Evolutionary conservation across 768 basidiomycete genomes (phyloP), one percentile per base, ranked within the genome.

Genomic region (Serendipita sp.): DNA sequence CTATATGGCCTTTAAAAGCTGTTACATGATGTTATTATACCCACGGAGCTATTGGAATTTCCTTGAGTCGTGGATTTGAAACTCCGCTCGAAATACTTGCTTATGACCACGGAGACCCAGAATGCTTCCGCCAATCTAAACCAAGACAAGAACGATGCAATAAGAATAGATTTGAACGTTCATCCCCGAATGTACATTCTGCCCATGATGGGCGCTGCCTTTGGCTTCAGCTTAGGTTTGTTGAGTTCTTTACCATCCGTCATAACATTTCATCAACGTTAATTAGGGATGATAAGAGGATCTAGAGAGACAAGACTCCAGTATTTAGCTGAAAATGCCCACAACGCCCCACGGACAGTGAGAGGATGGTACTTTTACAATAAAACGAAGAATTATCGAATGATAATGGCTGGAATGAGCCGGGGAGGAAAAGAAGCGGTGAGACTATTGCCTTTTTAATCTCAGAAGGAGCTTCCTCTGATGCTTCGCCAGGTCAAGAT

Each of bases 341-440:
- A 95, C 74, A 80, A 89, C 64, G 80, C 87, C 56, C 92, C 92
- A 24, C 85, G 76, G 69, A 95, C 92, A 35, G 80, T 91, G 65
- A 83, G 86, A 69, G 92, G 92, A 66, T 94, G 92, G 92, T 95
- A 93, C 74, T 88, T 91, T 70, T 94, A 95, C 83, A 88, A 91
- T 73, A 94, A 94, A 78, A 92, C 90, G 34, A 95, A 94, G 74
- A 94, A 94, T 77, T 94, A 93, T 78, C 79, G 82, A 69, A 83
- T 92, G 69, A 80, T 91, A 70, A 78, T 84, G 67, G 86, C 81
- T 0, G 91, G 81, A 7, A 72, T 93, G 72, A 82, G 81, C 70
- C 84, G 82, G 15, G 91, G 82, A 3, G 86, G 79, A 1, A 67
- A 68, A 65, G 82, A 89, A 62, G 85, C 80, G 0, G 68, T 54